Evolutionary conservation across 257 asterid species (phyloP).

Genomic region (Avicennia marina): DNA sequence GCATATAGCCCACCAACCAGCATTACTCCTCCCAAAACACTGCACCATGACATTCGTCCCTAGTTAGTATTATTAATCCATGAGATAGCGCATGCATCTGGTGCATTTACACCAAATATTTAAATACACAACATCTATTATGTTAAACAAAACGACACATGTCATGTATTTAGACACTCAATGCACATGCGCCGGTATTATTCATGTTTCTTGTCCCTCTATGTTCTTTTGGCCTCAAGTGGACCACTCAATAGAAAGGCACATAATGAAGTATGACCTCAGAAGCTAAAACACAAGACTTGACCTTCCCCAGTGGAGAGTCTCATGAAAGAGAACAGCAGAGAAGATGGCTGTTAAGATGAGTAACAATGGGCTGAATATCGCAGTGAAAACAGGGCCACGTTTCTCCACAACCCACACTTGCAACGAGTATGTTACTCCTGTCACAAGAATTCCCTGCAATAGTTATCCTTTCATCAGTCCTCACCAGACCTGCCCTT

Average conservation of each 20-base stretch:
- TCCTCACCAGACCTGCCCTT: no score
- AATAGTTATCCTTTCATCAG: no score
- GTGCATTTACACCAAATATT: neutral
- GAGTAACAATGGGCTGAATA: constrained; percentile 41
- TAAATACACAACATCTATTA: no score
- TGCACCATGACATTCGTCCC: constrained; percentile 4
- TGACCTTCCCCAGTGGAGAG: constrained; percentile 49
- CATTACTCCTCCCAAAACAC: constrained; percentile 36
- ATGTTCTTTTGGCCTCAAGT: no score
- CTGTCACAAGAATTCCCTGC: constrained; percentile 46
- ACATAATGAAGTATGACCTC: no score
- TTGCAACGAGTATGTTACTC: constrained; percentile 32
- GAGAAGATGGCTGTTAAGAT: constrained; percentile 43
- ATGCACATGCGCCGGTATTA: no score
- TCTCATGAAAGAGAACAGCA: constrained; percentile 35
- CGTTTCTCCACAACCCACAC: constrained; percentile 46
- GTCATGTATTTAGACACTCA: no score
- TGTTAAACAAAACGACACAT: no score
- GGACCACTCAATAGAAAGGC: no score
- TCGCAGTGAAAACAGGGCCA: constrained; percentile 46
- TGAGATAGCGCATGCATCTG: neutral
- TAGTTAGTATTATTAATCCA: no score
- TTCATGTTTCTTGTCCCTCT: no score
- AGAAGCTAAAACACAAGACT: neutral
- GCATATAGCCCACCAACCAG: constrained; percentile 42